Percentiles rank a stretch among this genome's conserved stretches.
phyloP scores from a whole-genome alignment of 1,284 basidiomycete genomes.

The Polyporus tsugae region DNA sequence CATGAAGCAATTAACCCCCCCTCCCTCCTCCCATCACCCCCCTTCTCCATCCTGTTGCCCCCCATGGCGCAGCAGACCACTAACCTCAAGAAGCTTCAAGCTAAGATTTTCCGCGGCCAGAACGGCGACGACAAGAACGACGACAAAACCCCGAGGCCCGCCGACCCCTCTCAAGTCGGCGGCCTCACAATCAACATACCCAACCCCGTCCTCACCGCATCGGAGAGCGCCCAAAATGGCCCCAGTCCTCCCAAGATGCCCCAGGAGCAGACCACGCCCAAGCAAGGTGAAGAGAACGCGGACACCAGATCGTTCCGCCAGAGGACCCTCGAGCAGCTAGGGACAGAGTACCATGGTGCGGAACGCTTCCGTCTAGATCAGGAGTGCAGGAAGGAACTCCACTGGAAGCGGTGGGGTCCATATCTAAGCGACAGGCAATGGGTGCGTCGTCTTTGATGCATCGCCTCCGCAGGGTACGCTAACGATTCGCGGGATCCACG shows the following conservation, averaged over 20 bases:
- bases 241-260: constrained; percentile 48
- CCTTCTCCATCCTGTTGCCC: constrained; percentile 36
- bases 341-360: constrained; percentile 67
- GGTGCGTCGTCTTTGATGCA: constrained; percentile 60
- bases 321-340: constrained; percentile 66
- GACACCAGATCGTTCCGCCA: constrained; percentile 57
- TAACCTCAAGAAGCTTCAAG: constrained; percentile 70
- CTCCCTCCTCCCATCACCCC: constrained; percentile 36
- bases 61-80: constrained; percentile 48
- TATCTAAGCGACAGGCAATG: constrained; percentile 98
- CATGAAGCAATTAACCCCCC: constrained; percentile 21
- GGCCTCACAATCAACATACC: constrained; percentile 84
- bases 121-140: constrained; percentile 29
- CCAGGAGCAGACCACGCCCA: constrained; percentile 39
- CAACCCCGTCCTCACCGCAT: constrained; percentile 45
- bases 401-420: constrained; percentile 99
- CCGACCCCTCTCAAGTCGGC: constrained; percentile 47
- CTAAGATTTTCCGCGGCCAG: constrained; percentile 74
- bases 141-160: constrained; percentile 37
- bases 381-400: constrained; percentile 69
- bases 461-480: constrained; percentile 9
- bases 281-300: constrained; percentile 34
- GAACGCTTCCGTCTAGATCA: constrained; percentile 80
- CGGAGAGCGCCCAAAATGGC: constrained; percentile 21
- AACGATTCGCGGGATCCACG: constrained; percentile 13